Base-by-base conservation (phyloP, 495 filamentous ascomycete species). In the Neurospora sp. region DNA sequence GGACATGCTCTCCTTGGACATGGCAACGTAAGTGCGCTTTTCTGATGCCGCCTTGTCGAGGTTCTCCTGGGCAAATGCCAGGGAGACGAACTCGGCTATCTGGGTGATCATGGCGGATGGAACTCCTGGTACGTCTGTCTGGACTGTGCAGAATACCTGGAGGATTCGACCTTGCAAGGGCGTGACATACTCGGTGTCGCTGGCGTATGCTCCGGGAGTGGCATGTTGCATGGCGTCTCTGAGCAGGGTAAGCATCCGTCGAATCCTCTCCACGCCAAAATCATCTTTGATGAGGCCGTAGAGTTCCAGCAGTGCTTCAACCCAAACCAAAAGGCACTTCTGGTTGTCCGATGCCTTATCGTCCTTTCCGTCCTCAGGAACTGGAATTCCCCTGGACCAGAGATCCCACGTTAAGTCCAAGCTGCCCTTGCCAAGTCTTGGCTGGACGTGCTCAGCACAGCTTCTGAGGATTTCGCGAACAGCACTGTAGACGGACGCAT, bases 101-200 rank as follows among this genome's bases (percentile, higher is more conserved):
- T 90, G 88, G 42, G 84, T 81, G 71, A 96, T 86, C 72, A 97
- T 84, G 5, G 88, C 86, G 7, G 90, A 86, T 28, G 94, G 90
- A 0, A 91, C 90, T 2, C 88, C 89, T 5, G 85, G 81, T 31
- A 91, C 83, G 70, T 95, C 92, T 3, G 88, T 88, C 38, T 91
- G 90, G 19, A 97, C 86, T 48, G 88, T 86, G 76, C 90, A 91
- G 45, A 96, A 83, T 45, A 88, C 90, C 31, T 93, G 90, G 17
- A 96, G 81, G 19, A 95, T 89, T 75, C 91, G 85, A 13, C 81
- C 87, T 78, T 99, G 96, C 9, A 99, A 80, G 10, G 89, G 86
- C 2, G 94, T 97, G 73, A 92, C 86, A 72, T 89, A 90, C 70
- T 97, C 94, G n/a, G 94, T 84, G 82, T 98, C 96, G 40, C 89